Base-by-base conservation (phyloP, 2,329 filamentous ascomycete genomes). In the Apiospora phragmitis region DNA sequence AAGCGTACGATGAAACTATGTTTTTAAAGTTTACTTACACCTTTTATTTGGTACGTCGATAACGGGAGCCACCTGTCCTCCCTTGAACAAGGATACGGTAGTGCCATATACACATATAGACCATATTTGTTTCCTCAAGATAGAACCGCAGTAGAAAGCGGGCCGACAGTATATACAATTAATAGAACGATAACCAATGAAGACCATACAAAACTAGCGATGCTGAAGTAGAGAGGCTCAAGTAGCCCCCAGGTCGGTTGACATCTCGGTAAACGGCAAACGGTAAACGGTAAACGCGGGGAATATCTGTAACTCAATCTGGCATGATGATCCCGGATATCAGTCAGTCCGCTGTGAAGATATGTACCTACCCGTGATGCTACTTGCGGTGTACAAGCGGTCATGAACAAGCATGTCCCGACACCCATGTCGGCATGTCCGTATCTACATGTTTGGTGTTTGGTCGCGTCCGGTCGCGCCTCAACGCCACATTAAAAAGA, bases 181-280 rank as follows among this genome's bases (percentile, higher is more conserved):
- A 38, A 38, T 38, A 62, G 21, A n/a, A 1, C 8, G 16, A 24
- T 7, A n/a, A 38, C 29, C 32, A 38, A 38, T 38, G 9, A 9
- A 38, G 16, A 38, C 16, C 21, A 4, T 32, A 9, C 9, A 4
- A n/a, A 6, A 38, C 21, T 1, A 12, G 32, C 18, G 29, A n/a
- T 29, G 18, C 9, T 38, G 9, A 16, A 11, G 32, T 24, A n/a
- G 55, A 11, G 32, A n/a, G 9, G 9, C 4, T 38, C 18, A 24
- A 38, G 18, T 38, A 38, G 11, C 29, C 21, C 21, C 29, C 21
- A 62, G 18, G 18, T n/a, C 45, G n/a, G 45, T 7, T 32, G 18
- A 62, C 18, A n/a, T 59, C n/a, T 59, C 55, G 32, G 55, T 62
- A 62, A 62, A 62, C 55, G 18, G 55, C 32, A 62, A 62, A 38